Percentiles rank a stretch among this genome's conserved stretches.
Evolutionary conservation across 495 filamentous ascomycete species (phyloP).

Genomic region (Penicillium cataractarum): DNA sequence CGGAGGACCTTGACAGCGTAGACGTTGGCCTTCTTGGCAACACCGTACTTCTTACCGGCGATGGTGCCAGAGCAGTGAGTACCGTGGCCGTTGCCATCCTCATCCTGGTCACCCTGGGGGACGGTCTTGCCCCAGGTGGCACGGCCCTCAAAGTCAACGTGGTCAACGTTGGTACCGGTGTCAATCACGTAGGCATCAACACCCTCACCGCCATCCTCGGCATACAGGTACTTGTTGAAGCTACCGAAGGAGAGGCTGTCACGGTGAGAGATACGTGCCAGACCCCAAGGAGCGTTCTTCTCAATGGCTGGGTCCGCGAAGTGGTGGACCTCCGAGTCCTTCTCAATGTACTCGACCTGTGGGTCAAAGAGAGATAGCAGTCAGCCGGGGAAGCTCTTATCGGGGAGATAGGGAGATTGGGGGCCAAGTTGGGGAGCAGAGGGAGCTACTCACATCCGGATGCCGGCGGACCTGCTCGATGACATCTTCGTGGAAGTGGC

Average conservation of each 20-base stretch:
- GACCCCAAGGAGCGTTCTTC: conserved; percentile 95
- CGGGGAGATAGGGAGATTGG: neutral
- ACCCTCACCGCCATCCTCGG: conserved; percentile 89
- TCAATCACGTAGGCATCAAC: conserved; percentile 99
- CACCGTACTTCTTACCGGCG: conserved; percentile 97
- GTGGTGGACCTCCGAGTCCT: conserved; percentile 86
- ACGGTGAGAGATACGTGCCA: conserved; percentile 96
- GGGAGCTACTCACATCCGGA: conserved; percentile 81
- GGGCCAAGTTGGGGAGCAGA: neutral
- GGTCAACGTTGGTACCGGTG: conserved; percentile 89
- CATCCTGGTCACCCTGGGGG: conserved; percentile 77
- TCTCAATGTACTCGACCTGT: conserved; percentile 96
- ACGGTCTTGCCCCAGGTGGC: conserved; percentile 97
- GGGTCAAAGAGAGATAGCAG: conserved; percentile 2
- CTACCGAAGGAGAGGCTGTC: conserved; percentile 81
- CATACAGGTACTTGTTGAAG: conserved; percentile 98
- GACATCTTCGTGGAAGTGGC: conserved; percentile 90
- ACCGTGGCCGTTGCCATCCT: conserved; percentile 97
- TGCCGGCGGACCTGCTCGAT: conserved; percentile 95
- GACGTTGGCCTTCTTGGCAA: conserved; percentile 97
- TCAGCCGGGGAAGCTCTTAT: conserved; percentile 19
- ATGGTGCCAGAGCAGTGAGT: conserved; percentile 99
- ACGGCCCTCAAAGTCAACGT: conserved; percentile 97
- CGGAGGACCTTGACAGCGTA: conserved; percentile 97
- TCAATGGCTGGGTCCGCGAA: conserved; percentile 66